Evolutionary conservation across 2,329 filamentous ascomycete genomes (phyloP).

Genomic region (Cytospora paraplurivora): DNA sequence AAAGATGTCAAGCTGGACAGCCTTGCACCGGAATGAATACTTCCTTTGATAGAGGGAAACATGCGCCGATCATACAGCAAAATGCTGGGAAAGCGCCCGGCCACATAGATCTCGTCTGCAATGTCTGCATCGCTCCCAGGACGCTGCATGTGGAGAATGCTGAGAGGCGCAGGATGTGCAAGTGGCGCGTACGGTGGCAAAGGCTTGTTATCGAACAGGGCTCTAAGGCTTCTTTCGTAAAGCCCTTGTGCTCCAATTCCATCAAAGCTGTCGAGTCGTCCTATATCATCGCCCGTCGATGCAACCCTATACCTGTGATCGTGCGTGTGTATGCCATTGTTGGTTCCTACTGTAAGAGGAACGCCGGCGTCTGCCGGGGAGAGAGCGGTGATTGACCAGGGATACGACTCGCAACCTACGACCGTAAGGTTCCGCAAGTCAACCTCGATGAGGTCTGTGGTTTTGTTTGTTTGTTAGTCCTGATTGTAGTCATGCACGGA

Average conservation of each 20-base stretch:
- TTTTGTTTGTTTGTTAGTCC: conserved; percentile 25
- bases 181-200: conserved; percentile 68
- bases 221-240: conserved; percentile 36
- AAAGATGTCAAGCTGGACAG: conserved; percentile 73
- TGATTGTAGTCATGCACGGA: not conserved
- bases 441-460: conserved; percentile 70
- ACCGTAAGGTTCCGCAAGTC: conserved; percentile 74
- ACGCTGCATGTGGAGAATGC: conserved; percentile 74
- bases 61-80: conserved; percentile 86
- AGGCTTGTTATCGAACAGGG: conserved; percentile 55
- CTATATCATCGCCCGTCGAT: conserved; percentile 38
- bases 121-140: conserved; percentile 54
- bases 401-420: conserved; percentile 70
- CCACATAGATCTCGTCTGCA: conserved; percentile 83
- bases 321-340: conserved; percentile 77
- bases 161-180: conserved; percentile 78
- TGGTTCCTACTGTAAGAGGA: conserved; percentile 83
- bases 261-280: conserved; percentile 42
- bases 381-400: conserved; percentile 81
- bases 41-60: conserved; percentile 75
- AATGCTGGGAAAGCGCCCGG: conserved; percentile 85
- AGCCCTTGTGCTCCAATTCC: conserved; percentile 35
- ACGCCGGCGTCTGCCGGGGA: conserved; percentile 67
- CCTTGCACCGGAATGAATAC: conserved; percentile 80
- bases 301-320: conserved; percentile 62